Conservation (phyloP, 345 rosid species). For the Pelargonium nanum region DNA sequence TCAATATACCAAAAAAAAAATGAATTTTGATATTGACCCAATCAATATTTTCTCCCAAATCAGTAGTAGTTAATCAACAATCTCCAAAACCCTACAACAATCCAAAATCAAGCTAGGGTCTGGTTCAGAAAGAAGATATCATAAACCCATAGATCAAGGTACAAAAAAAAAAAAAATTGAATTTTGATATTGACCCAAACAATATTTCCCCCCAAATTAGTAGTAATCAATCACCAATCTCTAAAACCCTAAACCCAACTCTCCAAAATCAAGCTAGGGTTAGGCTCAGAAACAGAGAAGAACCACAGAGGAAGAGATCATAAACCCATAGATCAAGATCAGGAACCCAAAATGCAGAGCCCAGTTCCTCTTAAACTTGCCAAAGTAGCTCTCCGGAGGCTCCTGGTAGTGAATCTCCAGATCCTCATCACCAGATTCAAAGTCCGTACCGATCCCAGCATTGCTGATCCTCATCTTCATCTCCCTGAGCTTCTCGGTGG, state of each 20-base stretch:
- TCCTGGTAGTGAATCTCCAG: conserved; percentile 94
- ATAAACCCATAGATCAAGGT: too few species aligned
- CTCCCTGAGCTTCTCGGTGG: conserved; percentile 82
- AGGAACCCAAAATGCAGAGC: conserved; percentile 85
- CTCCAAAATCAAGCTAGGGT: background rate
- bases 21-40: too few species aligned
- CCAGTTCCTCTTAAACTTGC: conserved; percentile 96
- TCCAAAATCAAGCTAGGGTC: background rate
- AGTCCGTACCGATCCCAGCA: conserved; percentile 22
- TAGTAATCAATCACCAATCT: background rate
- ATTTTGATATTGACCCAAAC: background rate
- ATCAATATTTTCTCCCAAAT: too few species aligned
- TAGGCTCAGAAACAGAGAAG: conserved; percentile 58
- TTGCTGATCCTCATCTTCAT: conserved; percentile 44
- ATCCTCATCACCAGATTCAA: conserved; percentile 18
- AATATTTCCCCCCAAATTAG: too few species aligned
- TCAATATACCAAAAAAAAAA: too few species aligned
- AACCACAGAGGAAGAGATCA: conserved; percentile 74
- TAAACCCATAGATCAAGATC: conserved; percentile 66
- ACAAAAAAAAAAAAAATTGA: too few species aligned
- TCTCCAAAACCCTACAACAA: background rate
- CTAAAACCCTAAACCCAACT: background rate
- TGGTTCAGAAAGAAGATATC: too few species aligned
- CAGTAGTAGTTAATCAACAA: background rate
- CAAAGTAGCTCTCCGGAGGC: conserved; percentile 85